Conservation (phyloP, 2,329 filamentous ascomycete genomes). For the Aureobasidium sp. region DNA sequence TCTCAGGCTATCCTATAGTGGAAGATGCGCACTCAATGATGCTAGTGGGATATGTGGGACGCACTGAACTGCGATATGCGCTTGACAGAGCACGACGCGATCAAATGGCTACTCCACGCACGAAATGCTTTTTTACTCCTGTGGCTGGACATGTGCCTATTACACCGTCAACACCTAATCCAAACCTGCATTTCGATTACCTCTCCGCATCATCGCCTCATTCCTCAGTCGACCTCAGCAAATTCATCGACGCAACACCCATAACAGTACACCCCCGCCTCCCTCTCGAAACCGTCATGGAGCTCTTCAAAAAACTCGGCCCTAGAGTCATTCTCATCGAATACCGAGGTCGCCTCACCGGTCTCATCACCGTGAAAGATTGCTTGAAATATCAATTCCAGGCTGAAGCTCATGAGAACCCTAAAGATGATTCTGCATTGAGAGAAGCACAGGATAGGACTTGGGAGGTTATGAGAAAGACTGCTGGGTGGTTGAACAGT, state of each 20-base stretch:
- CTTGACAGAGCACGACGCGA: slow-evolving; percentile 70
- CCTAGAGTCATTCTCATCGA: slow-evolving; percentile 89
- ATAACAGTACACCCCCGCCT: slow-evolving; percentile 85
- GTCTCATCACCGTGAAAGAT: slow-evolving; percentile 92
- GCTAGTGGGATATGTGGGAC: slow-evolving; percentile 83
- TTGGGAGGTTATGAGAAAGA: slow-evolving; percentile 39
- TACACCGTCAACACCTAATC: slow-evolving; percentile 25
- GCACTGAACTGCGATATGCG: slow-evolving; percentile 85
- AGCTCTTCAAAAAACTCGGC: slow-evolving; percentile 96
- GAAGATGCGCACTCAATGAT: slow-evolving; percentile 61
- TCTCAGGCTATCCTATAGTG: slow-evolving; percentile 88
- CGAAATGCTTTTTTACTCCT: slow-evolving; percentile 61
- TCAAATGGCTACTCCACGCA: slow-evolving; percentile 53
- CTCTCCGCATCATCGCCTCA: slow-evolving; percentile 48
- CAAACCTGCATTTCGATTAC: slow-evolving; percentile 48
- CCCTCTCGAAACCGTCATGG: slow-evolving; percentile 94
- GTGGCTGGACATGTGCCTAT: slow-evolving; percentile 12
- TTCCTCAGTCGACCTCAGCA: slow-evolving; percentile 65
- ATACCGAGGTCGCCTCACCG: slow-evolving; percentile 71
- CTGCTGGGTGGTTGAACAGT: slow-evolving; percentile 21
- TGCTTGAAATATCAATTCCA: slow-evolving; percentile 97
- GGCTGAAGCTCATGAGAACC: slow-evolving; percentile 76
- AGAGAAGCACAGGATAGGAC: slow-evolving; percentile 55
- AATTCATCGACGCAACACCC: slow-evolving; percentile 82
- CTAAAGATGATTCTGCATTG: slow-evolving; percentile 48